Conservation (phyloP, 805 yeast species). For the Gaillardinia entomophila region DNA sequence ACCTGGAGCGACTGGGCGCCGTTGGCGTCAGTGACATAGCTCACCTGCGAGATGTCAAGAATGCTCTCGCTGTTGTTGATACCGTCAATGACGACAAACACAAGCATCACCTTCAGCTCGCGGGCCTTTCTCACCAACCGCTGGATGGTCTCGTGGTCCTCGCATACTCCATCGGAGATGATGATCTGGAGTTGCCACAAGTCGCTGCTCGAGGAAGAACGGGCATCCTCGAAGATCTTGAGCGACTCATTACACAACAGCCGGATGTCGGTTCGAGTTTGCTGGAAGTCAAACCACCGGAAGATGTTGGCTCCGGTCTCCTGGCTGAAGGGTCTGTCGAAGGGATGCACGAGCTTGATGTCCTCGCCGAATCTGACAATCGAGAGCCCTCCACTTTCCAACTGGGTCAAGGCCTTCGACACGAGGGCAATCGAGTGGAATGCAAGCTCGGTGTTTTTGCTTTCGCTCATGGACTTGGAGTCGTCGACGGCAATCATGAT, state of each 20-base stretch:
- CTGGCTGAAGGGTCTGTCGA: conserved; percentile 72
- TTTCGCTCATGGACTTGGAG: conserved; percentile 95
- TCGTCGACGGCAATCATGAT: conserved; percentile 97
- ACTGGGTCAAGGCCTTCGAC: conserved; percentile 85
- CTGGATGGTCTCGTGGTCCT: conserved; percentile 80
- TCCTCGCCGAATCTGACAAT: conserved; percentile 86
- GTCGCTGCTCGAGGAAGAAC: conserved; percentile 44
- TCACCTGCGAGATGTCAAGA: conserved; percentile 91
- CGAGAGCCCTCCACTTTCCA: conserved; percentile 91
- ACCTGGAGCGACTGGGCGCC: conserved; percentile 75
- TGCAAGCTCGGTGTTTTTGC: conserved; percentile 84
- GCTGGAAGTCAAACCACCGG: conserved; percentile 87
- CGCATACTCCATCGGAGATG: conserved; percentile 95
- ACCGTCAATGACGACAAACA: conserved; percentile 91
- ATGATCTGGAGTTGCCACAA: conserved; percentile 93
- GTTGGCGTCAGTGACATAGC: conserved; percentile 58
- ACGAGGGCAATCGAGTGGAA: conserved; percentile 93
- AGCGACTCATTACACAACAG: conserved; percentile 69
- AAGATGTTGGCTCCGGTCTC: conserved; percentile 81
- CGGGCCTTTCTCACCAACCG: conserved; percentile 86
- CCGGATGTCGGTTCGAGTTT: conserved; percentile 78
- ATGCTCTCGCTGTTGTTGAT: conserved; percentile 79
- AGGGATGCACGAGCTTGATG: conserved; percentile 81
- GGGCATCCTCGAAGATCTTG: conserved; percentile 60
- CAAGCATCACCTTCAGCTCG: conserved; percentile 89